Percentiles rank a stretch among this genome's conserved stretches.
Evolutionary conservation across 1,284 basidiomycete species (phyloP).

Genomic region (Megacollybia platyphylla): DNA sequence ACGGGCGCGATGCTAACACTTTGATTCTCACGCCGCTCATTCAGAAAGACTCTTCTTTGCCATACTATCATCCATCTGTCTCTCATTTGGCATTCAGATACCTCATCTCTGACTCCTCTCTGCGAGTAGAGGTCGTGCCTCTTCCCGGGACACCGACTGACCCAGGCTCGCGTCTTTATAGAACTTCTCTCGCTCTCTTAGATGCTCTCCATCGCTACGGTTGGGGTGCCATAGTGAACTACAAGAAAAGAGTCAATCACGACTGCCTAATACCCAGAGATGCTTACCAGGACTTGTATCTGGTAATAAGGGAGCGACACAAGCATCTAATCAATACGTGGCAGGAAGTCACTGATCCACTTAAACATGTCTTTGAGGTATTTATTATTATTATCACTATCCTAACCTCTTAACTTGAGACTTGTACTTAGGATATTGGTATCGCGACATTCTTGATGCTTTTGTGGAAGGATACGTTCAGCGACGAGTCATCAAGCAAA

Average conservation of each 20-base stretch:
- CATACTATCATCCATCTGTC: slow-evolving; percentile 74
- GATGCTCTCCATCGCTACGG: slow-evolving; percentile 79
- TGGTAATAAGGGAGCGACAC: slow-evolving; percentile 74
- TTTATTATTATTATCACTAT: slow-evolving; percentile 4
- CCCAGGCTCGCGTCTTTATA: slow-evolving; percentile 52
- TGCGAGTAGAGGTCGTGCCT: slow-evolving; percentile 44
- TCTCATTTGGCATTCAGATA: slow-evolving; percentile 65
- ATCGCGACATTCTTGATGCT: slow-evolving; percentile 90
- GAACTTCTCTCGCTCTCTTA: slow-evolving; percentile 72
- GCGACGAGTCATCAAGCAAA: slow-evolving; percentile 3
- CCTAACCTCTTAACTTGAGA: neutral
- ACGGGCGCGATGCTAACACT: slow-evolving; percentile 18
- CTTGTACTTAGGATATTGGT: slow-evolving; percentile 62
- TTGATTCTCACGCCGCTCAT: slow-evolving; percentile 56
- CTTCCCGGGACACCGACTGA: slow-evolving; percentile 37
- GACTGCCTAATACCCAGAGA: slow-evolving; percentile 73
- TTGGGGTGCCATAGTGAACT: slow-evolving; percentile 69
- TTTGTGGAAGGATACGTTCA: slow-evolving; percentile 73
- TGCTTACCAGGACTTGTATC: slow-evolving; percentile 82
- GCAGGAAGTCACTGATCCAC: slow-evolving; percentile 70
- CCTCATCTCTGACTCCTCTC: slow-evolving; percentile 14
- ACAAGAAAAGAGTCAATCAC: slow-evolving; percentile 80
- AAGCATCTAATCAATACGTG: slow-evolving; percentile 66
- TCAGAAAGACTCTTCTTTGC: slow-evolving; percentile 29
- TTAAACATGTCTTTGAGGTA: slow-evolving; percentile 82